phyloP scores from a whole-genome alignment of 345 rosid species.

The Eutrema japonicum region DNA sequence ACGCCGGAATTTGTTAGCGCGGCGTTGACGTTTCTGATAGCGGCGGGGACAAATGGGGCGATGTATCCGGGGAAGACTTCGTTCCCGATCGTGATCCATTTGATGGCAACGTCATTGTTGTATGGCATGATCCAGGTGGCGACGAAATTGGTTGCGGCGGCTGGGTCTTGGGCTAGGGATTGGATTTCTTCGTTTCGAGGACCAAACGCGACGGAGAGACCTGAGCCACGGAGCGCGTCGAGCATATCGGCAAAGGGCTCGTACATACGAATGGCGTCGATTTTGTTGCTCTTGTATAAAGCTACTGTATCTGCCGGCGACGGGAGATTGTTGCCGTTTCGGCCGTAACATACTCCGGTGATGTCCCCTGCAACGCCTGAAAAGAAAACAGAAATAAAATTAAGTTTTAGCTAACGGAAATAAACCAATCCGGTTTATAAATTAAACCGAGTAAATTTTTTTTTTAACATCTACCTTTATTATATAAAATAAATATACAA shows the following conservation, averaged over 20 bases:
- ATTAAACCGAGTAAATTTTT: neutral
- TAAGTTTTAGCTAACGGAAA: neutral
- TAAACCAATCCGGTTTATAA: conserved; percentile 7
- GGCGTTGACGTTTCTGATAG: conserved; percentile 40
- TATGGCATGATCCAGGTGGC: conserved; percentile 34
- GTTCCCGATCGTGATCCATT: conserved; percentile 48
- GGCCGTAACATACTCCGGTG: conserved; percentile 49
- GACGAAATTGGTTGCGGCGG: conserved; percentile 39
- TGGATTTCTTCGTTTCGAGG: conserved; percentile 39
- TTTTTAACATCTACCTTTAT: too few species aligned
- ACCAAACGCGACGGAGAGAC: conserved; percentile 42
- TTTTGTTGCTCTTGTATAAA: conserved; percentile 37
- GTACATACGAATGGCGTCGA: conserved; percentile 43
- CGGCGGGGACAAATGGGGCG: conserved; percentile 23
- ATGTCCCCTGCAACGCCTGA: conserved; percentile 25
- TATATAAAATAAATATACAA: too few species aligned
- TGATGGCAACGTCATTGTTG: conserved; percentile 29
- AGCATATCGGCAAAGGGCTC: conserved; percentile 46
- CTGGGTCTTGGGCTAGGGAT: conserved; percentile 32
- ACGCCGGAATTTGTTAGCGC: conserved; percentile 16
- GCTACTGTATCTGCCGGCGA: conserved; percentile 43
- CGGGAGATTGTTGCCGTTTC: conserved; percentile 51
- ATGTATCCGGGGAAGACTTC: conserved; percentile 43
- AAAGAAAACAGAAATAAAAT: neutral
- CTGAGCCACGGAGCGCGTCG: conserved; percentile 39